phyloP scores from a whole-genome alignment of 805 yeast species.

The Saturnispora zaruensis region DNA sequence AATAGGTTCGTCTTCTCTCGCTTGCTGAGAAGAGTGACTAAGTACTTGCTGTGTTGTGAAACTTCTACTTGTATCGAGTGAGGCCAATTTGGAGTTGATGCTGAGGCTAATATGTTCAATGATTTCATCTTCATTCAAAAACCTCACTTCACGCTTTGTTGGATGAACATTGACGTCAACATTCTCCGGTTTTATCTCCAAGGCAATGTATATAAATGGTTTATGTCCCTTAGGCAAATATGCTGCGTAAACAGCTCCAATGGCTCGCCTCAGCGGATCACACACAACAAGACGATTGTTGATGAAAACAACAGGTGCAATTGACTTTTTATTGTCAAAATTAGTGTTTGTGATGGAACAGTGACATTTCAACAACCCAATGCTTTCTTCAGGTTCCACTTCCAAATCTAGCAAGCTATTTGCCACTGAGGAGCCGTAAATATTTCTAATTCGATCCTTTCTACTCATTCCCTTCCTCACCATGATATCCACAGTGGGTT shows the following conservation, averaged over 20 bases:
- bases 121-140: constrained; percentile 80
- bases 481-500: constrained; percentile 55
- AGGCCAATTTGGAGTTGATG: constrained; percentile 43
- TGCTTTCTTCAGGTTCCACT: constrained; percentile 25
- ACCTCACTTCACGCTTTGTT: constrained; percentile 85
- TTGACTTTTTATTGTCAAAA: constrained; percentile 55
- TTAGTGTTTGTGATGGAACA: constrained; percentile 71
- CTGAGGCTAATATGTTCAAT: constrained; percentile 46
- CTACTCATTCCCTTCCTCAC: constrained; percentile 42
- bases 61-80: constrained; percentile 57
- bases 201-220: constrained; percentile 68
- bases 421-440: constrained; percentile 66
- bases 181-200: constrained; percentile 57
- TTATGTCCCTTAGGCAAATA: constrained; percentile 71
- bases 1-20: constrained; percentile 5
- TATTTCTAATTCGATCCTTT: constrained; percentile 61
- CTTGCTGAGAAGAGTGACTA: constrained; percentile 22
- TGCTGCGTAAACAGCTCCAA: constrained; percentile 50
- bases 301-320: constrained; percentile 71
- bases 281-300: constrained; percentile 77
- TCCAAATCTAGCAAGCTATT: constrained; percentile 48
- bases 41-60: constrained; percentile 57
- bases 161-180: constrained; percentile 96
- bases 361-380: constrained; percentile 43
- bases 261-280: constrained; percentile 68